These are phyloP conservation scores for Ascochyta koolunga DNA, from an alignment of 2,329 filamentous ascomycete genomes.

Conservation along the genomic window DNA sequence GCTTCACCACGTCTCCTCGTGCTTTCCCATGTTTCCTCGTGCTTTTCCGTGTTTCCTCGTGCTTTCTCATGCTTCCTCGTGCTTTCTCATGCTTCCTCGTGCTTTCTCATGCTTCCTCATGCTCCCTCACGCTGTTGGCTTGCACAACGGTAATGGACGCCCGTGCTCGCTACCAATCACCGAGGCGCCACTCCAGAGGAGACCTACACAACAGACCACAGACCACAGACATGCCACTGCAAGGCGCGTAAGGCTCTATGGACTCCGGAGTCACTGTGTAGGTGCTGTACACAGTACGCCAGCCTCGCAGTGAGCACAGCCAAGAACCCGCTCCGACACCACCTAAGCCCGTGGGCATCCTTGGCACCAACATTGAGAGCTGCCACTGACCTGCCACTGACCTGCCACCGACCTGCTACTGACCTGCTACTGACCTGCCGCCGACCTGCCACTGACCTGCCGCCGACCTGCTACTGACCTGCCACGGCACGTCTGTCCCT, in stretches of 20 bases:
- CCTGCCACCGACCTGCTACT: not conserved
- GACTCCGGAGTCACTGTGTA: not conserved
- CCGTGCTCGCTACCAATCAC: not conserved
- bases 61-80: too few species aligned
- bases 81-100: too few species aligned
- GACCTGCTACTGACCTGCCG: too few species aligned
- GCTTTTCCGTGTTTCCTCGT: too few species aligned
- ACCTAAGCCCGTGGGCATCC: not conserved
- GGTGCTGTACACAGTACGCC: not conserved
- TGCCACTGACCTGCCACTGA: not conserved
- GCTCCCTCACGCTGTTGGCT: not conserved
- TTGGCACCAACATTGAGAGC: not conserved
- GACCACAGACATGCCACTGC: slow-evolving; percentile 6
- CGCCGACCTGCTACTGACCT: not conserved
- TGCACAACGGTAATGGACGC: not conserved
- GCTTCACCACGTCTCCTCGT: too few species aligned
- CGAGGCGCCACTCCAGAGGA: not conserved
- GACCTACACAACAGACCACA: not conserved
- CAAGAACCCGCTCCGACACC: not conserved
- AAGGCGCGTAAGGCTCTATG: not conserved
- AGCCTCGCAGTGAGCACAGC: not conserved
- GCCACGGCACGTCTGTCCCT: not conserved
- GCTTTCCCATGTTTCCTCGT: too few species aligned
- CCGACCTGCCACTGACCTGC: too few species aligned
- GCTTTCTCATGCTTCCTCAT: too few species aligned